A percentile compares a stretch with the other conserved stretches of the same genome.
Conservation (phyloP, 2,329 filamentous ascomycete genomes). For the Xylariomycetidae sp. region DNA sequence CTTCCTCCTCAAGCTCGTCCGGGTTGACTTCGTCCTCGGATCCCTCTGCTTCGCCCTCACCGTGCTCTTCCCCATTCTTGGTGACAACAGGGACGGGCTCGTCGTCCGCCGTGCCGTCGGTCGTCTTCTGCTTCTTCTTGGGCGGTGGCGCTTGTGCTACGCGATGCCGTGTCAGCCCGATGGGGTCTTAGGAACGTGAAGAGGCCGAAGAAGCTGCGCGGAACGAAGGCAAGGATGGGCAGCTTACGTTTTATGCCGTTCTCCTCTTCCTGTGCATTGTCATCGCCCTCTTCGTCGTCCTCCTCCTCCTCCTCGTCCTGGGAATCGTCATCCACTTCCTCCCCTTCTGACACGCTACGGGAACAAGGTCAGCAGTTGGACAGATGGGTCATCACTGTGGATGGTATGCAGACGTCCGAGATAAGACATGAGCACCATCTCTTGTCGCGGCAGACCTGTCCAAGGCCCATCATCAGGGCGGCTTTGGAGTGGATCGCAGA, state of each 20-base stretch:
- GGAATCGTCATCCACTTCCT: constrained; percentile 26
- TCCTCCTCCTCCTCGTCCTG: constrained; percentile 27
- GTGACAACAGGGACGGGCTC: constrained; percentile 18
- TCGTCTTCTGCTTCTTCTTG: constrained; percentile 27
- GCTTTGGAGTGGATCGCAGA: too few species aligned
- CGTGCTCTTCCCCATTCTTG: too few species aligned
- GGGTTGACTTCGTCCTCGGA: constrained; percentile 22
- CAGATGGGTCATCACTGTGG: constrained; percentile 3
- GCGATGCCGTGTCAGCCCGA: constrained; percentile 2
- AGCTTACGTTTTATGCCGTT: constrained; percentile 27
- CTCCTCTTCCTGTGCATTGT: constrained; percentile 22
- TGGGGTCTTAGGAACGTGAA: not conserved
- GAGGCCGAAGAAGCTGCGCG: not conserved
- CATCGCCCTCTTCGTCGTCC: constrained; percentile 23
- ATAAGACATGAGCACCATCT: too few species aligned
- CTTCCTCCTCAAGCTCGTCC: constrained; percentile 17
- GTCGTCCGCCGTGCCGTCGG: constrained; percentile 13
- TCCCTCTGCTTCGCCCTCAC: constrained; percentile 19
- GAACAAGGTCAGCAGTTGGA: constrained; percentile 11
- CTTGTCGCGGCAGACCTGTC: constrained; percentile 10
- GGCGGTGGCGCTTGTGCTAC: constrained; percentile 22
- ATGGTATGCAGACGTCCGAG: too few species aligned
- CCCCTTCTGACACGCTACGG: constrained; percentile 27
- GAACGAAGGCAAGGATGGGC: not conserved
- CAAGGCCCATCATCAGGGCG: too few species aligned